Conservation (phyloP, 192 early-diverging fungal genomes). For the Radiomyces spectabilis region DNA sequence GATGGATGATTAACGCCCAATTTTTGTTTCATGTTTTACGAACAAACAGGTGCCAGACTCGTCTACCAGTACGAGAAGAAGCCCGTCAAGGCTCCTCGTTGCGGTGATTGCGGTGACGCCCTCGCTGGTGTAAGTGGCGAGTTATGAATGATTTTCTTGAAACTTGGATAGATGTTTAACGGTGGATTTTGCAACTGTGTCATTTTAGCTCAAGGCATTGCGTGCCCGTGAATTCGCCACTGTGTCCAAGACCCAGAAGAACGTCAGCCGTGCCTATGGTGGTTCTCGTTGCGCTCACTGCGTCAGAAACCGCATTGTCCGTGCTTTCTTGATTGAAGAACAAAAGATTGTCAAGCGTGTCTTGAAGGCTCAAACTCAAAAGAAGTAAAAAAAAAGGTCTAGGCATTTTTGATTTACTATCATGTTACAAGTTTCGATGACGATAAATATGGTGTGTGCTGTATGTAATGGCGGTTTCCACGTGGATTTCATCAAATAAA, state of each 20-base stretch:
- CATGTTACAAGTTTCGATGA: too few species aligned
- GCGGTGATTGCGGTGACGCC: slow-evolving; percentile 92
- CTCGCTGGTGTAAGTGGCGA: slow-evolving; percentile 82
- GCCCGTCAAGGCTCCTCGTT: slow-evolving; percentile 85
- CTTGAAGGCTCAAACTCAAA: slow-evolving; percentile 79
- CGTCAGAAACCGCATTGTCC: slow-evolving; percentile 77
- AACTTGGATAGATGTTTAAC: too few species aligned
- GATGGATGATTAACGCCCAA: slow-evolving; percentile 6
- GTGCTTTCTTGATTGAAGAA: slow-evolving; percentile 99
- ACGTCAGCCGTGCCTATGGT: slow-evolving; percentile 93
- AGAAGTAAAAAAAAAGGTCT: too few species aligned
- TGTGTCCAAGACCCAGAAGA: slow-evolving; percentile 89
- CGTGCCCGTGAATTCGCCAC: slow-evolving; percentile 87
- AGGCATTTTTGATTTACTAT: too few species aligned
- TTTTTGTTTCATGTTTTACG: not conserved
- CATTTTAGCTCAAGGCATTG: slow-evolving; percentile 54
- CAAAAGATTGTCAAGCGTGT: slow-evolving; percentile 99
- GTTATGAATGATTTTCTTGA: too few species aligned
- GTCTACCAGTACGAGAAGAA: slow-evolving; percentile 90
- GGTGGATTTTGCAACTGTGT: too few species aligned
- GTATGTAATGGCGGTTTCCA: too few species aligned
- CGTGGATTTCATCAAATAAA: too few species aligned
- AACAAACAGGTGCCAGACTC: slow-evolving; percentile 71
- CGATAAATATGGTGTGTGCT: too few species aligned
- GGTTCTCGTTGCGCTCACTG: slow-evolving; percentile 91